Evolutionary conservation across 768 basidiomycete species (phyloP).

Genomic region (Xerocomellus amylosporus): DNA sequence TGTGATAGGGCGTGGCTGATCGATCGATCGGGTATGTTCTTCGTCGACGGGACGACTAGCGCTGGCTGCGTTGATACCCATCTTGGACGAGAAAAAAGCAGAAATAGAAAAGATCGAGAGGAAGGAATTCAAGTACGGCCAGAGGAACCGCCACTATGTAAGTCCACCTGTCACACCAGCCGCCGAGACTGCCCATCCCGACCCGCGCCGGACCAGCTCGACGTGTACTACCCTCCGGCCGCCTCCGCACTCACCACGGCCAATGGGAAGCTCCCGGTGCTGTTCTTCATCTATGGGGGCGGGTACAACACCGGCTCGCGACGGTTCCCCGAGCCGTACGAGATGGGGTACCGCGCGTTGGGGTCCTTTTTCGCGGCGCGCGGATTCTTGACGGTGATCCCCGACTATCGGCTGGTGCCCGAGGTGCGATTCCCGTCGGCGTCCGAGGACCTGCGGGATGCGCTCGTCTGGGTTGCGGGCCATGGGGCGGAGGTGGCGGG

Average conservation of each 20-base stretch:
- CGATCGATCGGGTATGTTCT: neutral
- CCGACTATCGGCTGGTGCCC: slow-evolving; percentile 67
- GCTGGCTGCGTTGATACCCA: slow-evolving; percentile 44
- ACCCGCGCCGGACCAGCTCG: slow-evolving; percentile 42
- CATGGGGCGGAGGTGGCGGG: slow-evolving; percentile 28
- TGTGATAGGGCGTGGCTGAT: neutral
- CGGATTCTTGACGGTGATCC: slow-evolving; percentile 62
- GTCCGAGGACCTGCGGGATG: slow-evolving; percentile 58
- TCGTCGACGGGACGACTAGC: slow-evolving; percentile 34
- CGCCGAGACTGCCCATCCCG: neutral
- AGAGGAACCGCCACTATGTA: slow-evolving; percentile 39
- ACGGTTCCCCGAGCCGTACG: slow-evolving; percentile 43
- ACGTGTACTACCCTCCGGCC: slow-evolving; percentile 58
- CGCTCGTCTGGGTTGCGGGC: slow-evolving; percentile 50
- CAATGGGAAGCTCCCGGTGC: slow-evolving; percentile 40
- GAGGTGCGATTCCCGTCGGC: slow-evolving; percentile 52
- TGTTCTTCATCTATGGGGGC: slow-evolving; percentile 69
- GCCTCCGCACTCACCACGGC: slow-evolving; percentile 22
- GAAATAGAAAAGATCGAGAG: slow-evolving; percentile 48
- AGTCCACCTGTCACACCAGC: neutral
- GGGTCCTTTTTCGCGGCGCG: slow-evolving; percentile 59
- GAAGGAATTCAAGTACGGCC: slow-evolving; percentile 57
- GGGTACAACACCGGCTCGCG: slow-evolving; percentile 55
- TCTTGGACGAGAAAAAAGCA: slow-evolving; percentile 46
- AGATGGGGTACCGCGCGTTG: slow-evolving; percentile 54